phyloP scores from a whole-genome alignment of 1,284 basidiomycete species.

The Xerocomus amazonicus region DNA sequence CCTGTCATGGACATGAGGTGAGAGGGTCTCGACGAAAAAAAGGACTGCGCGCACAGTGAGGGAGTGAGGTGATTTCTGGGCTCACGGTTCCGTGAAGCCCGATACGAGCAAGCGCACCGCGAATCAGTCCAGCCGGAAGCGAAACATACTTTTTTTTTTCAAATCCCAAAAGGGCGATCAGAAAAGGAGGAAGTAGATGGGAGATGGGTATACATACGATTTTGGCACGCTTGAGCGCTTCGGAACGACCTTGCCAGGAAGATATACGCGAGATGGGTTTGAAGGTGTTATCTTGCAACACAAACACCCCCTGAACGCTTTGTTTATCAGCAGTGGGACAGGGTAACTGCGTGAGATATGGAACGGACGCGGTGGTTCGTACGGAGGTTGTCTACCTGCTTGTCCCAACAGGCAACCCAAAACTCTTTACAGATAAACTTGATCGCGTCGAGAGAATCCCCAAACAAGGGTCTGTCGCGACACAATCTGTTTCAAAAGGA shows the following conservation, averaged over 20 bases:
- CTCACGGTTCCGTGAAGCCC: conserved; percentile 72
- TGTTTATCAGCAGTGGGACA: neutral
- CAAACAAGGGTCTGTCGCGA: conserved; percentile 70
- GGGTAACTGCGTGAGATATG: neutral
- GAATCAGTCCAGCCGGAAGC: conserved; percentile 77
- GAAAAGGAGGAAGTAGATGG: neutral
- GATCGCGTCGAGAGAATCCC: conserved; percentile 84
- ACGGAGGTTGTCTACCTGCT: conserved; percentile 92
- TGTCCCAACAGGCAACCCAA: conserved; percentile 86
- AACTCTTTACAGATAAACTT: conserved; percentile 97
- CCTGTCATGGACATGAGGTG: conserved; percentile 39
- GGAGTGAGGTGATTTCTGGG: conserved; percentile 76
- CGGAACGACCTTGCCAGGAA: conserved; percentile 70
- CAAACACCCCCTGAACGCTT: conserved; percentile 83
- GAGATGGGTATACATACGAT: conserved; percentile 46
- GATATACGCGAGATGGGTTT: conserved; percentile 80
- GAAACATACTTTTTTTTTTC: conserved; percentile 78
- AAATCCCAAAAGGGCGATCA: neutral
- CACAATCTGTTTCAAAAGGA: conserved; percentile 51
- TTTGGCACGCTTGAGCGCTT: conserved; percentile 70
- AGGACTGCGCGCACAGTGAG: conserved; percentile 64
- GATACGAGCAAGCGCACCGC: conserved; percentile 76
- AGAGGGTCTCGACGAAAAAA: neutral
- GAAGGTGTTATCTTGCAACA: conserved; percentile 88
- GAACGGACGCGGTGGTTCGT: conserved; percentile 83